Percentiles rank a stretch among this genome's conserved stretches.
Evolutionary conservation across 2,329 filamentous ascomycete species (phyloP).

Genomic region (Alternaria solani): DNA sequence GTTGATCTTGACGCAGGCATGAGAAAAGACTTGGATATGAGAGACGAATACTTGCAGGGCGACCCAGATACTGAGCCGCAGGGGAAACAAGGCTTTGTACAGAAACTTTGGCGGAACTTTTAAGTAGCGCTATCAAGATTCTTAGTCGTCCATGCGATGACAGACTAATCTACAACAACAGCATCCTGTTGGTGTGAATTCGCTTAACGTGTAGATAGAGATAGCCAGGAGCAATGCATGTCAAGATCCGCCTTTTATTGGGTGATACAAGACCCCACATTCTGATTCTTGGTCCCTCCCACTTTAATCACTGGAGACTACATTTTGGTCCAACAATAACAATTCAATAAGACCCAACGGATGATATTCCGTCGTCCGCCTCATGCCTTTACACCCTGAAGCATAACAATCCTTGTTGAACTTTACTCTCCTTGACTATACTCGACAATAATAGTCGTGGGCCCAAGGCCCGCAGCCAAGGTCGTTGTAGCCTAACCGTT

Average conservation of each 20-base stretch:
- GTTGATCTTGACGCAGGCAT: slow-evolving; percentile 52
- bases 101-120: slow-evolving; percentile 21
- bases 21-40: slow-evolving; percentile 48
- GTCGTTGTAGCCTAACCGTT: slow-evolving; percentile 2
- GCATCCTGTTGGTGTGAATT: background rate
- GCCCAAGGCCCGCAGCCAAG: background rate
- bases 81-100: slow-evolving; percentile 19
- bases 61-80: slow-evolving; percentile 8
- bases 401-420: background rate
- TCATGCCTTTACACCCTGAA: background rate
- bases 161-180: background rate
- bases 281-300: background rate
- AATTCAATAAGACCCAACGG: background rate
- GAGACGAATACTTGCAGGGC: slow-evolving; percentile 20
- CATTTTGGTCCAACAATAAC: background rate
- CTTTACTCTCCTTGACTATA: background rate
- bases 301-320: background rate
- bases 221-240: background rate
- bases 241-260: background rate
- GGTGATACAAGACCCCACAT: background rate
- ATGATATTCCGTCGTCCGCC: background rate
- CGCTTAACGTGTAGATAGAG: background rate
- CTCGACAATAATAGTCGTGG: background rate
- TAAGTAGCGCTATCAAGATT: background rate
- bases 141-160: background rate